Evolutionary conservation across 768 basidiomycete genomes (phyloP).

Genomic region (Leucosporidium yakuticum): DNA sequence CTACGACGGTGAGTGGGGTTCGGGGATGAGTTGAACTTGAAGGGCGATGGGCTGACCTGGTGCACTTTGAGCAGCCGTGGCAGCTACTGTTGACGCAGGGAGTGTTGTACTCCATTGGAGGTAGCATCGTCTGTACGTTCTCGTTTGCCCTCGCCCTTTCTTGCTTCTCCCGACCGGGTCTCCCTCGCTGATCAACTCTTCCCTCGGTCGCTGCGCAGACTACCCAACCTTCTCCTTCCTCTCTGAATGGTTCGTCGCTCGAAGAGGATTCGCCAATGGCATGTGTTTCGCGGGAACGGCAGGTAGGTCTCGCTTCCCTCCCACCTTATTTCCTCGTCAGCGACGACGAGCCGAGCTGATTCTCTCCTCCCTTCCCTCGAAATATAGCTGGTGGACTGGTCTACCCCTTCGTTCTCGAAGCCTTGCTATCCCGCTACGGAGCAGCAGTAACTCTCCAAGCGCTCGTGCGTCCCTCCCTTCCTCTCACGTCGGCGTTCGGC

Average conservation of each 20-base stretch:
- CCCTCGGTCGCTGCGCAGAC: neutral
- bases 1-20: conserved; percentile 2
- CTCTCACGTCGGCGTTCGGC: too few species aligned
- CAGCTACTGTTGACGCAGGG: neutral
- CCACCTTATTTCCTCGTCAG: too few species aligned
- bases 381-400: conserved; percentile 15
- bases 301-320: neutral
- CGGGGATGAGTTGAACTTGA: too few species aligned
- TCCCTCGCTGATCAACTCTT: neutral
- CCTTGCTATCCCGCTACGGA: neutral
- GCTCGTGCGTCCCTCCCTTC: neutral
- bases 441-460: conserved; percentile 2
- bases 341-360: neutral
- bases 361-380: neutral
- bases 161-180: too few species aligned
- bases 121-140: neutral
- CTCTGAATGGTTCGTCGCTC: conserved; percentile 19
- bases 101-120: neutral
- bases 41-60: too few species aligned
- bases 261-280: conserved; percentile 16
- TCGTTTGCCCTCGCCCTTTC: too few species aligned
- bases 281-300: conserved; percentile 11
- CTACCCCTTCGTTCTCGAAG: conserved; percentile 9
- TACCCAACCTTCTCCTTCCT: conserved; percentile 6
- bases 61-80: neutral